These are phyloP conservation scores for Candida coquimbonensis DNA, from an alignment of 805 yeast species.

Conservation along the genomic window DNA sequence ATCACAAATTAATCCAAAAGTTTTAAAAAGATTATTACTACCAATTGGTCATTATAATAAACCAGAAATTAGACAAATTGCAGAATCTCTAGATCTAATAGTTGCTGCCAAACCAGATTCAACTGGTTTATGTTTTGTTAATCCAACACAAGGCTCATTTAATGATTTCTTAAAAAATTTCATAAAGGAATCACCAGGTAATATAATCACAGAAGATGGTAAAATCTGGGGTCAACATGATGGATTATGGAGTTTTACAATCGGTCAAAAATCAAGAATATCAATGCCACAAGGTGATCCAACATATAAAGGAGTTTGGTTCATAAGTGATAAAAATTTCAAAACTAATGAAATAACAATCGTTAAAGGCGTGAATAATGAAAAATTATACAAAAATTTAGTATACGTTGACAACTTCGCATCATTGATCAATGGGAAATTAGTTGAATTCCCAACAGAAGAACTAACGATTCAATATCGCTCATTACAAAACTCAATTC, in stretches of 20 bases:
- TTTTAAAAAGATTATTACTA: slow-evolving; percentile 47
- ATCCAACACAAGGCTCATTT: slow-evolving; percentile 57
- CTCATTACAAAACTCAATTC: slow-evolving; percentile 60
- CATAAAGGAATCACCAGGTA: slow-evolving; percentile 66
- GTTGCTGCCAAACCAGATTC: slow-evolving; percentile 85
- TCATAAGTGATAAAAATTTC: slow-evolving; percentile 62
- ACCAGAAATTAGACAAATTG: slow-evolving; percentile 66
- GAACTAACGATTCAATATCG: slow-evolving; percentile 54
- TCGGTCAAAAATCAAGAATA: slow-evolving; percentile 73
- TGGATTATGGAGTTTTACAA: slow-evolving; percentile 93
- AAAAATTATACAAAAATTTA: slow-evolving; percentile 40
- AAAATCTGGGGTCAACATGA: slow-evolving; percentile 70
- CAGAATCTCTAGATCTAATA: slow-evolving; percentile 43
- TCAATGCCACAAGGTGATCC: slow-evolving; percentile 90
- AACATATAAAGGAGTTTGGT: slow-evolving; percentile 73
- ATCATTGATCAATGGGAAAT: slow-evolving; percentile 7
- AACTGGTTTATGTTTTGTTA: slow-evolving; percentile 90
- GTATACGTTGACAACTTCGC: slow-evolving; percentile 36
- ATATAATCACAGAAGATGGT: slow-evolving; percentile 72
- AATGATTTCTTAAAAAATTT: slow-evolving; percentile 71
- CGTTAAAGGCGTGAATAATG: slow-evolving; percentile 61
- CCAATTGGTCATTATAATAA: slow-evolving; percentile 80
- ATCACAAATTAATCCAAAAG: slow-evolving; percentile 50
- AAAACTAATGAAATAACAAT: slow-evolving; percentile 70
- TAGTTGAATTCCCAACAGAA: slow-evolving; percentile 6